phyloP scores from a whole-genome alignment of 2,329 filamentous ascomycete species.

The Allantophomopsis lycopodina region DNA sequence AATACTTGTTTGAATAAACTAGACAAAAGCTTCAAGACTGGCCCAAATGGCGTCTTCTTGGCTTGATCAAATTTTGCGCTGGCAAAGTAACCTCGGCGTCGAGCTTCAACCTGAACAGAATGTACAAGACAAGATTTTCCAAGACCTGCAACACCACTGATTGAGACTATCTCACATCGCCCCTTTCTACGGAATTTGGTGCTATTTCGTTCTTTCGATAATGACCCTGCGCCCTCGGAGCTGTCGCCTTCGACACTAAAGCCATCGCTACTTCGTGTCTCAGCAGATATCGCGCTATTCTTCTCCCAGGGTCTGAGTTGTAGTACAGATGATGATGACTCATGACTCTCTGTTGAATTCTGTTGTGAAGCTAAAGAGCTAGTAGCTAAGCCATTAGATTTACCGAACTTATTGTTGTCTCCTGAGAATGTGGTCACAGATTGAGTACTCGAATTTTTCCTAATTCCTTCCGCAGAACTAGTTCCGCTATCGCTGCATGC shows the following conservation, averaged over 20 bases:
- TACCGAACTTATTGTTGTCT: slow-evolving; percentile 2
- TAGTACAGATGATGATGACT: slow-evolving; percentile 4
- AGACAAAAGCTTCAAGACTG: slow-evolving; percentile 48
- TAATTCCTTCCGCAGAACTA: slow-evolving; percentile 37
- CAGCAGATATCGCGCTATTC: slow-evolving; percentile 9
- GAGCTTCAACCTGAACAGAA: slow-evolving; percentile 45
- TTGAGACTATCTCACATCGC: slow-evolving; percentile 48
- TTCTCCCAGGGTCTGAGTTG: slow-evolving; percentile 14
- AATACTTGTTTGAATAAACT: slow-evolving; percentile 55
- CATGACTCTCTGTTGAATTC: slow-evolving; percentile 10
- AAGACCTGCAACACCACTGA: slow-evolving; percentile 48
- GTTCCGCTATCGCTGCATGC: slow-evolving; percentile 37
- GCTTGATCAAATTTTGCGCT: slow-evolving; percentile 54
- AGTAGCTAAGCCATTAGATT: slow-evolving; percentile 2
- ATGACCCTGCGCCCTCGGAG: slow-evolving; percentile 15
- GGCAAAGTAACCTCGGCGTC: slow-evolving; percentile 48
- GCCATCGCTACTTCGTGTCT: slow-evolving; percentile 1
- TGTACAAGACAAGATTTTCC: slow-evolving; percentile 53
- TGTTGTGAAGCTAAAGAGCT: slow-evolving; percentile 9
- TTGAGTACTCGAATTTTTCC: slow-evolving; percentile 8
- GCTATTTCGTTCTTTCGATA: slow-evolving; percentile 12
- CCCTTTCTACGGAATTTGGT: slow-evolving; percentile 44
- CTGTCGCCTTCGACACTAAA: not conserved
- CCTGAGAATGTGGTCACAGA: not conserved
- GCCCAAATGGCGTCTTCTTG: slow-evolving; percentile 45